A percentile compares a stretch with the other conserved stretches of the same genome.
phyloP scores from a whole-genome alignment of 441 rosid species.

The Arabidopsis hybrid region DNA sequence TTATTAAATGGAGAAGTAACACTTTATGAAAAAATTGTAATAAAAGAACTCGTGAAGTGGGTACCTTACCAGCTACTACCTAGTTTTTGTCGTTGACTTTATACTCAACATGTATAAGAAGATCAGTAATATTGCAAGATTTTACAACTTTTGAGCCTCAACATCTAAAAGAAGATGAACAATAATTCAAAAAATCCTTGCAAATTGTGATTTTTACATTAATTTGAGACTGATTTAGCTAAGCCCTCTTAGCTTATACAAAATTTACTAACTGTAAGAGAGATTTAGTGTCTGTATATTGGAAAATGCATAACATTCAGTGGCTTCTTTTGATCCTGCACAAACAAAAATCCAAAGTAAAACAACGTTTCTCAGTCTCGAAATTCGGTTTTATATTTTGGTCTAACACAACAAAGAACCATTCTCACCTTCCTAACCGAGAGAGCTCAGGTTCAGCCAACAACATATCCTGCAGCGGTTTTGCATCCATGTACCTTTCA shows the following conservation, averaged over 20 bases:
- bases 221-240: neutral
- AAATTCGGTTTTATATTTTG: neutral
- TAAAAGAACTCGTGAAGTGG: constrained; percentile 35
- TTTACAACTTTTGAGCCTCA: too few relatives aligned
- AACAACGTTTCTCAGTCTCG: neutral
- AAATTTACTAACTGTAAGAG: constrained; percentile 9
- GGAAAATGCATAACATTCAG: constrained; percentile 20
- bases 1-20: constrained; percentile 35
- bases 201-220: neutral
- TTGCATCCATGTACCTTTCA: constrained; percentile 51
- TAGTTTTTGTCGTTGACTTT: constrained; percentile 39
- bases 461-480: constrained; percentile 66
- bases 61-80: constrained; percentile 30
- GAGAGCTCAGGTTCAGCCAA: constrained; percentile 80
- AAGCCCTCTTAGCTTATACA: constrained; percentile 3
- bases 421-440: constrained; percentile 45
- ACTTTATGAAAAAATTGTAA: constrained; percentile 15
- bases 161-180: too few relatives aligned
- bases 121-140: neutral
- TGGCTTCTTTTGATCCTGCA: constrained; percentile 38
- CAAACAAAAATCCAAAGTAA: constrained; percentile 1
- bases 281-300: constrained; percentile 16
- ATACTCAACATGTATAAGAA: constrained; percentile 18
- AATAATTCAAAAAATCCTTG: neutral
- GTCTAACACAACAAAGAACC: neutral